phyloP scores from a whole-genome alignment of 352 stramenopile genomes.

The Phytophthora vignae region DNA sequence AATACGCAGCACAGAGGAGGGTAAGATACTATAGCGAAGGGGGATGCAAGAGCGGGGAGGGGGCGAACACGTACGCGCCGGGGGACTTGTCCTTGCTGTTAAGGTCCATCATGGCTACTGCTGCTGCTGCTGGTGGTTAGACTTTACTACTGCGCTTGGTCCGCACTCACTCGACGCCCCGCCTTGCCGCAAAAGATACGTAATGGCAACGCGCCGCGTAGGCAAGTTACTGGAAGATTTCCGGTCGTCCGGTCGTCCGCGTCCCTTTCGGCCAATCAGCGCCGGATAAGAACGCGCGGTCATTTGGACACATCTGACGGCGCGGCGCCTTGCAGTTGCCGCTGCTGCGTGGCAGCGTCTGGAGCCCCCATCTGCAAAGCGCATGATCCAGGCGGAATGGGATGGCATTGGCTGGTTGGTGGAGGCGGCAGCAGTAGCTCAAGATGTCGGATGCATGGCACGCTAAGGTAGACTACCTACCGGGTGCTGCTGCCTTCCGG shows the following conservation, averaged over 20 bases:
- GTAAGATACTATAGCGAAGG: background rate
- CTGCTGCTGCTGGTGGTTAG: background rate
- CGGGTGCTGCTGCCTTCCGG: no score
- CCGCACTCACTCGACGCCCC: background rate
- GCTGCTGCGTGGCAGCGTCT: background rate
- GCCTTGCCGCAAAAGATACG: constrained; percentile 25
- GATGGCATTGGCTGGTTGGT: background rate
- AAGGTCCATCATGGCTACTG: constrained; percentile 50
- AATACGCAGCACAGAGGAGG: background rate
- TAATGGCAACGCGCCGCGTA: constrained; percentile 25
- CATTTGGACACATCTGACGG: constrained; percentile 9
- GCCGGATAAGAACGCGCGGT: constrained; percentile 12
- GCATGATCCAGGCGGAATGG: background rate
- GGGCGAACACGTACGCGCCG: constrained; percentile 47
- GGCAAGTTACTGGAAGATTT: constrained; percentile 27
- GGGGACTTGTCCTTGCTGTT: constrained; percentile 64
- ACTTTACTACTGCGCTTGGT: background rate
- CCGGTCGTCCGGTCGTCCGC: constrained; percentile 25
- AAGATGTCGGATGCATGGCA: background rate
- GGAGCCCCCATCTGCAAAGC: background rate
- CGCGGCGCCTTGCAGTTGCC: background rate
- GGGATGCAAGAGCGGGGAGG: background rate
- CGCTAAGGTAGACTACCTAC: no score
- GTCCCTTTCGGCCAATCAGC: constrained; percentile 9
- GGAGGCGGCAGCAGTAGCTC: background rate